Base-by-base conservation (phyloP, 2,329 filamentous ascomycete species). In the Pseudocercospora fijiensis region DNA sequence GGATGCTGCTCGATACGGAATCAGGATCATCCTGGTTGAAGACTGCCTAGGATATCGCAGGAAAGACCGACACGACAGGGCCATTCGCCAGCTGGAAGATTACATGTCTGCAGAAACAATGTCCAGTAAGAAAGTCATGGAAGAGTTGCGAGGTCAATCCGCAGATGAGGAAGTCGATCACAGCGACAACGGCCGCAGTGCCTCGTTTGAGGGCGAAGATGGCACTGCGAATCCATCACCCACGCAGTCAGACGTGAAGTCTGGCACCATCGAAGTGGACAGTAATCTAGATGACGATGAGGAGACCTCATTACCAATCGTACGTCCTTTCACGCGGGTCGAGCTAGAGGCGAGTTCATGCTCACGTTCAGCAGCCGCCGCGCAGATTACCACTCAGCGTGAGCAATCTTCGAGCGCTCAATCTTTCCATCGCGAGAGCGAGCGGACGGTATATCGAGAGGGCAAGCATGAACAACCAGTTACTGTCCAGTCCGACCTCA, bases 11-110 rank as follows among this genome's bases (percentile, higher is more conserved):
- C 86, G 90, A 20, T 90, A 97, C 76, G 95, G 93, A 4, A 88
- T 96, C 72, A 83, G 86, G n/a, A 91, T 97, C 72, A 95, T 90
- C 4, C 81, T 98, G 11, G 81, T 98, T 43, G 88, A 95, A 58
- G 92, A 98, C 75, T 97, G 93, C 76, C 86, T 96, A 61, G 93
- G 92, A 10, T 96, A 89, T 73, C 86, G 91, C 53, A 87, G 82
- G 70, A 85, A 87, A 63, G 77, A 81, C 18, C 86, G 91, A 49
- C 92, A 96, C 70, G 80, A 85, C 51, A 82, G 86, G 67, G 90
- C 93, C 0, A 81, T 96, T 69, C 83, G 84, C 58, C 86, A 87
- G 60, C 88, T 96, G 75, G 82, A 86, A 1, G 86, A 91, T 47
- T 85, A 91, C 58, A 90, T 93, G 65, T 91, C 90, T 28, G 92